Percentiles rank a stretch among this genome's conserved stretches.
Conservation (phyloP, 2,329 filamentous ascomycete genomes). For the Clonostachys solani region DNA sequence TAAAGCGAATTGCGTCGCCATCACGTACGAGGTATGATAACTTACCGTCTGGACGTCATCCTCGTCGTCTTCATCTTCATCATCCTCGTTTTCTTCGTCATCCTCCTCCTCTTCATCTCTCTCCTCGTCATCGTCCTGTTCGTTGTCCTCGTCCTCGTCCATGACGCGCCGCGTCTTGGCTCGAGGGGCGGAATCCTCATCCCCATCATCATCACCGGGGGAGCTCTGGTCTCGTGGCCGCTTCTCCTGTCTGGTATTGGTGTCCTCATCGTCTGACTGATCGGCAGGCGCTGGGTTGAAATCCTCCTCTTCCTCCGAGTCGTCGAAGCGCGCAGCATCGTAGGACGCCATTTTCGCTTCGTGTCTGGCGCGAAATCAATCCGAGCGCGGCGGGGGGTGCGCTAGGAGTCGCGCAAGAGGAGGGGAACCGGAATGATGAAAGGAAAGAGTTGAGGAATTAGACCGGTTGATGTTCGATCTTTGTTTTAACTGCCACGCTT, state of each 20-base stretch:
- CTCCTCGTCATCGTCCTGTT: slow-evolving; percentile 25
- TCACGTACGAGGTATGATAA: neutral
- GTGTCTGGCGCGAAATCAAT: too few species aligned
- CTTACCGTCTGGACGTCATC: slow-evolving; percentile 64
- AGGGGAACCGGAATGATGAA: too few species aligned
- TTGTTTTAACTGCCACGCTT: too few species aligned
- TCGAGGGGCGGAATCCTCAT: slow-evolving; percentile 23
- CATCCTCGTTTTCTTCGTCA: slow-evolving; percentile 42
- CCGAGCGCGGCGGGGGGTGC: too few species aligned
- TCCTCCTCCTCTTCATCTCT: slow-evolving; percentile 24
- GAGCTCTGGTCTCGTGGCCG: slow-evolving; percentile 7
- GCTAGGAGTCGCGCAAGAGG: too few species aligned
- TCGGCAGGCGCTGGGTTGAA: slow-evolving; percentile 82
- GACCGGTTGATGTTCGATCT: too few species aligned
- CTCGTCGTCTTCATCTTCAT: slow-evolving; percentile 61
- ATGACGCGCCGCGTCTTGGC: slow-evolving; percentile 22
- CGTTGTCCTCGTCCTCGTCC: slow-evolving; percentile 31
- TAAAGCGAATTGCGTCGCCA: neutral
- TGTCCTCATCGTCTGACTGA: slow-evolving; percentile 57
- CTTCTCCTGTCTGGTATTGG: slow-evolving; percentile 26
- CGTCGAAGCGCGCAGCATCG: slow-evolving; percentile 45
- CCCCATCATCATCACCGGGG: slow-evolving; percentile 24
- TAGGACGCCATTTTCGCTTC: slow-evolving; percentile 38
- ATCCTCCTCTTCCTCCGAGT: slow-evolving; percentile 76
- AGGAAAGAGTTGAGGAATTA: too few species aligned